phyloP scores from a whole-genome alignment of 495 filamentous ascomycete genomes.

The Friedmanniomyces simplex region DNA sequence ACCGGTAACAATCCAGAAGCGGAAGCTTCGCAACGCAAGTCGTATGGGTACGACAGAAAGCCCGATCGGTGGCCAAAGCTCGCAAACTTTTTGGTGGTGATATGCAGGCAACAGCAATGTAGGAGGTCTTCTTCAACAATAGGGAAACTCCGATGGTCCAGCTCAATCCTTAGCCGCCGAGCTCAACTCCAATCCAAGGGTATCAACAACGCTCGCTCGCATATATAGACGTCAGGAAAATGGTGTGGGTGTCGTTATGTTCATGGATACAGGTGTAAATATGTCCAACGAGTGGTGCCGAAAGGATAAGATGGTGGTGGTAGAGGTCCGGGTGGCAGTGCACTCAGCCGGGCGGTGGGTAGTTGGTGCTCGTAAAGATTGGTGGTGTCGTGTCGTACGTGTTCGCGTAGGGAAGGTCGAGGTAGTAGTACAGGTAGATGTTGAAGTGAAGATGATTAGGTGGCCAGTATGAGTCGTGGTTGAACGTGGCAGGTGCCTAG shows the following conservation, averaged over 20 bases:
- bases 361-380: neutral
- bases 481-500: neutral
- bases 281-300: constrained; percentile 8
- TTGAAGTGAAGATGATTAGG: neutral
- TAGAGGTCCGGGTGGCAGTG: neutral
- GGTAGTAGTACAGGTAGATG: neutral
- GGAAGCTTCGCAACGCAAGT: neutral
- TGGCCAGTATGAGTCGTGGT: neutral
- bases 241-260: constrained; percentile 13
- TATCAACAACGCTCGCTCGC: constrained; percentile 16
- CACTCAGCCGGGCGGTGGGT: neutral
- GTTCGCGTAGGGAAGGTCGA: neutral
- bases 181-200: neutral
- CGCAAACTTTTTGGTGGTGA: constrained; percentile 6
- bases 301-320: neutral
- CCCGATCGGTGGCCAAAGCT: constrained; percentile 5
- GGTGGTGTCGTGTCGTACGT: constrained; percentile 1
- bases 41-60: neutral
- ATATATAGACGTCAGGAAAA: constrained; percentile 4
- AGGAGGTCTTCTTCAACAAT: neutral
- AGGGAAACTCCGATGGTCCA: constrained; percentile 1
- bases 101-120: constrained; percentile 3
- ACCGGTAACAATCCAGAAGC: neutral
- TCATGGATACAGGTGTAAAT: constrained; percentile 12
- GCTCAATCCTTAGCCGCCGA: neutral